Evolutionary conservation across 129 eudicot species (phyloP).

Genomic region (Flaveria ramosissima): DNA sequence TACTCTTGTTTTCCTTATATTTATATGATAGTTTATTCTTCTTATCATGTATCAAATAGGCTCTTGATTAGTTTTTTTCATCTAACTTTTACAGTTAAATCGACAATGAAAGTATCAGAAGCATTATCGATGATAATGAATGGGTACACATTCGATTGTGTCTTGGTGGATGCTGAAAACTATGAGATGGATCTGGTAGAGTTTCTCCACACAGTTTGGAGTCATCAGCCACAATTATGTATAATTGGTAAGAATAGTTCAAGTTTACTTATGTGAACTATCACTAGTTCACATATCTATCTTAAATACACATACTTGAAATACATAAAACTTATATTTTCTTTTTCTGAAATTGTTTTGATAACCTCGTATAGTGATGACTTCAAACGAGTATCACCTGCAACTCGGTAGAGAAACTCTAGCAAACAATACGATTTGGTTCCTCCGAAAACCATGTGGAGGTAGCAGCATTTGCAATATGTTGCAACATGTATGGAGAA

Average conservation of each 20-base stretch:
- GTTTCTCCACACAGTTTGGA: constrained; percentile 15
- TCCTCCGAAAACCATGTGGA: constrained; percentile 24
- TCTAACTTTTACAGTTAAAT: neutral
- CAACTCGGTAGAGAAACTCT: neutral
- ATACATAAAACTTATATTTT: neutral
- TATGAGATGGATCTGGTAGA: constrained; percentile 9
- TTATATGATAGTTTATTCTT: neutral
- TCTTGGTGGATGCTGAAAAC: constrained; percentile 26
- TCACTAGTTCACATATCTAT: neutral
- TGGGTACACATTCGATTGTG: constrained; percentile 12
- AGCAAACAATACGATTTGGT: constrained; percentile 8
- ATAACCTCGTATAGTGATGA: constrained; percentile 28
- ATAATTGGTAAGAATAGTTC: constrained; percentile 14
- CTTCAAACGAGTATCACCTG: neutral
- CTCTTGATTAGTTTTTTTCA: neutral
- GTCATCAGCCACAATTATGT: constrained; percentile 18
- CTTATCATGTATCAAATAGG: neutral
- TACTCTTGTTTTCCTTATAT: neutral
- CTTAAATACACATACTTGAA: neutral
- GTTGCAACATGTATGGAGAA: constrained; percentile 9
- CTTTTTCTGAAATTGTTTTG: neutral
- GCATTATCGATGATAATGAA: constrained; percentile 26
- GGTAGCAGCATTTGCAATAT: constrained; percentile 1
- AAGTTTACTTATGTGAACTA: neutral
- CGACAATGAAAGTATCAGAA: constrained; percentile 2